phyloP scores from a whole-genome alignment of 371 early-diverging fungal species.

The Coemansia sp. region DNA sequence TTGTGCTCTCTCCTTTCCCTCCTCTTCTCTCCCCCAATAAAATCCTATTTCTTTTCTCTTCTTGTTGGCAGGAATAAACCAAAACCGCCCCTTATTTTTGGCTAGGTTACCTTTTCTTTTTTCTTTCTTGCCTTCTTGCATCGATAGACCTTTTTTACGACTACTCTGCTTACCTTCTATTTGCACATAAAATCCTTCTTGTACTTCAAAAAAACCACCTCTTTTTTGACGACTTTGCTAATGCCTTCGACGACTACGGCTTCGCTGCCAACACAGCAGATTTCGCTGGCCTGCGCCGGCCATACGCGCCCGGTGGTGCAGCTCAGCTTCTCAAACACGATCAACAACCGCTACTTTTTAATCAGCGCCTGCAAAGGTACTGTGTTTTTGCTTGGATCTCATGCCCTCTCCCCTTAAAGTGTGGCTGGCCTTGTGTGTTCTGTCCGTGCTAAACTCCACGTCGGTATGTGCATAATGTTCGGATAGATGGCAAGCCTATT shows the following conservation, averaged over 20 bases:
- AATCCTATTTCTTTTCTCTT: not conserved
- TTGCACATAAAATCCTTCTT: constrained; percentile 4
- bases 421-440: too few relatives aligned
- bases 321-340: constrained; percentile 72
- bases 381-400: not conserved
- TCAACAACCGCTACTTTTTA: constrained; percentile 70
- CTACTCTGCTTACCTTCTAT: not conserved
- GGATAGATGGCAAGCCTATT: constrained; percentile 80
- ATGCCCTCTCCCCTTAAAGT: not conserved
- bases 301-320: constrained; percentile 89
- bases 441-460: too few relatives aligned
- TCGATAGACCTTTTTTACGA: not conserved
- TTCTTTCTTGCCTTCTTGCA: not conserved
- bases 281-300: constrained; percentile 83
- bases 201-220: not conserved
- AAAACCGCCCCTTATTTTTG: not conserved
- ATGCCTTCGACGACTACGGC: constrained; percentile 35
- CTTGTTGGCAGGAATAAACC: not conserved
- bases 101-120: constrained; percentile 1
- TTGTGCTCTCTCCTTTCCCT: too few relatives aligned
- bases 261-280: constrained; percentile 47
- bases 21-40: not conserved
- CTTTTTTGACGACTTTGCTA: not conserved
- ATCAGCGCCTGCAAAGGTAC: constrained; percentile 88
- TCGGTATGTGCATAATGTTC: not conserved